These are phyloP conservation scores for Trichoderma orchidacearum DNA, from an alignment of 495 filamentous ascomycete genomes.

Conservation along the genomic window DNA sequence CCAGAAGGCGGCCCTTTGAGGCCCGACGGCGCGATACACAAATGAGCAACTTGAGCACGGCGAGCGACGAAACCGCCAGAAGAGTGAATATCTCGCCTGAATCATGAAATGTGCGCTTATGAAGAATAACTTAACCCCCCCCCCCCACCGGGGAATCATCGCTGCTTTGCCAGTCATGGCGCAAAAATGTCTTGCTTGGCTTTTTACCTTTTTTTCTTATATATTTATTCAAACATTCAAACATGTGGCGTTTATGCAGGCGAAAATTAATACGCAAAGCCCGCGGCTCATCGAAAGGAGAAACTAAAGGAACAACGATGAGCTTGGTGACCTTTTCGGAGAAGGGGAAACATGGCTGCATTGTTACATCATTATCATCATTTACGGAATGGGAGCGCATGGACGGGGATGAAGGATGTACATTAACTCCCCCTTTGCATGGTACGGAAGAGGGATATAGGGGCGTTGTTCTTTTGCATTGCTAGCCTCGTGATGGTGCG, in stretches of 20 bases:
- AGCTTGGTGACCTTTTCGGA: too few relatives aligned
- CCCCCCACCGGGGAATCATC: neutral
- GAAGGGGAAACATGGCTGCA: neutral
- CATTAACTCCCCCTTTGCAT: too few relatives aligned
- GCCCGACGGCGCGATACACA: conserved; percentile 34
- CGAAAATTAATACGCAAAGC: neutral
- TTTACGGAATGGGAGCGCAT: too few relatives aligned
- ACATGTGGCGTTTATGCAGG: too few relatives aligned
- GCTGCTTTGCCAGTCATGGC: neutral
- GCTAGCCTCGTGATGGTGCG: too few relatives aligned
- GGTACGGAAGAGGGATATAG: too few relatives aligned
- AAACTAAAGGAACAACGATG: neutral
- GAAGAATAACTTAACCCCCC: neutral
- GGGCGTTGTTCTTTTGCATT: too few relatives aligned
- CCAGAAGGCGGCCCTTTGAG: conserved; percentile 13
- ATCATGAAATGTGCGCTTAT: neutral
- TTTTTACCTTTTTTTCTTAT: too few relatives aligned
- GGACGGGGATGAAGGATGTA: too few relatives aligned
- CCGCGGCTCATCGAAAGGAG: neutral
- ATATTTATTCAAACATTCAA: too few relatives aligned
- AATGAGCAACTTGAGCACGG: conserved; percentile 24
- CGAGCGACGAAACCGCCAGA: conserved; percentile 43
- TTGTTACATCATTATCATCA: neutral
- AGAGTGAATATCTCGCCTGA: conserved; percentile 22
- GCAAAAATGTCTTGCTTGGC: neutral